These are phyloP conservation scores for Colletotrichum magnum DNA, from an alignment of 2,329 filamentous ascomycete genomes.

Conservation along the genomic window DNA sequence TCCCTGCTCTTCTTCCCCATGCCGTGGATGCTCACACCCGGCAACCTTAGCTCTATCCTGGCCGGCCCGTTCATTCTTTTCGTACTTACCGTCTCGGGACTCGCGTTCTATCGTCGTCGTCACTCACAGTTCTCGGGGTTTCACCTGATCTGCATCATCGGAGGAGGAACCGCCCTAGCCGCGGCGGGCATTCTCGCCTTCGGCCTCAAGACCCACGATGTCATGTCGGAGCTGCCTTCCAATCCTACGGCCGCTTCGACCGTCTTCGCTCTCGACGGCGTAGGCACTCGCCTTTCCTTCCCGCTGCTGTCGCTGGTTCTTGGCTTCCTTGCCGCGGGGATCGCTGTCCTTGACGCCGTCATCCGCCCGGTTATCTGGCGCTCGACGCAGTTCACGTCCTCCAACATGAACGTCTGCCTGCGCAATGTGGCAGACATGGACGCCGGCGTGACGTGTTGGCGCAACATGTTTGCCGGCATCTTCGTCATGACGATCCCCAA, in stretches of 20 bases:
- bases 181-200: slow-evolving; percentile 60
- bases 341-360: slow-evolving; percentile 56
- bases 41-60: slow-evolving; percentile 60
- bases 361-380: slow-evolving; percentile 59
- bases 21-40: slow-evolving; percentile 57
- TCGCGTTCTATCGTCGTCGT: slow-evolving; percentile 51
- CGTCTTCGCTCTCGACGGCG: slow-evolving; percentile 47
- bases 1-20: slow-evolving; percentile 62
- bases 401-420: slow-evolving; percentile 60
- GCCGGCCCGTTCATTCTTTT: slow-evolving; percentile 60
- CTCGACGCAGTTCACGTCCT: slow-evolving; percentile 65
- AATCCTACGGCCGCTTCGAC: slow-evolving; percentile 41
- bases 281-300: slow-evolving; percentile 51
- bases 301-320: slow-evolving; percentile 61
- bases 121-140: slow-evolving; percentile 50
- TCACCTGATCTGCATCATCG: slow-evolving; percentile 52
- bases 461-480: slow-evolving; percentile 57
- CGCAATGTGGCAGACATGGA: slow-evolving; percentile 65
- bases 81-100: slow-evolving; percentile 49
- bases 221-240: slow-evolving; percentile 49
- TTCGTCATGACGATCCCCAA: slow-evolving; percentile 60
- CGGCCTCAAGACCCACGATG: slow-evolving; percentile 57
- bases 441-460: slow-evolving; percentile 57
- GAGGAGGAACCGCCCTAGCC: slow-evolving; percentile 54
- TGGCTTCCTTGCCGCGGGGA: slow-evolving; percentile 62